Conservation (phyloP, 345 rosid species). For the Linum lewisii region DNA sequence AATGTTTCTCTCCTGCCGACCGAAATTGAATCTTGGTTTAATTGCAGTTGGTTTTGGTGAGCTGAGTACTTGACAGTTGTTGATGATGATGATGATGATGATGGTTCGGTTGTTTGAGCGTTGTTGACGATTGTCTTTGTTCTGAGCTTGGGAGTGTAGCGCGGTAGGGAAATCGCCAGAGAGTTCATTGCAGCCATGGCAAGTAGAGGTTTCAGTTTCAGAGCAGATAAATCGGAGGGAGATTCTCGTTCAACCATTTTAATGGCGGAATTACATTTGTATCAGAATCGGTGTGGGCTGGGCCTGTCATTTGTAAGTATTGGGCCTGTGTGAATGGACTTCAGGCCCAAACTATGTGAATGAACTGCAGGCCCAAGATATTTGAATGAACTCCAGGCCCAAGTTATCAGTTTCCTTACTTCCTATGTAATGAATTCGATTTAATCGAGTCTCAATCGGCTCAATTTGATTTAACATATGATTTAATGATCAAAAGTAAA, state of each 20-base stretch:
- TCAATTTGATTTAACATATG: no score
- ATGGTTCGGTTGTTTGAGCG: constrained; percentile 7
- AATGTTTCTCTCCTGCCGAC: constrained; percentile 59
- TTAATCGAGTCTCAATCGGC: no score
- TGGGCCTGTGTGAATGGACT: no score
- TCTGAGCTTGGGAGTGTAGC: constrained; percentile 20
- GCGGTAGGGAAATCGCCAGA: constrained; percentile 34
- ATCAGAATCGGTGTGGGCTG: not conserved
- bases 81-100: constrained; percentile 10
- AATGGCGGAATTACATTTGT: not conserved
- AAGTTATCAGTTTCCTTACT: no score
- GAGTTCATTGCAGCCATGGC: constrained; percentile 34
- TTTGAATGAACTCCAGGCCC: no score
- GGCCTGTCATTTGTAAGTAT: no score
- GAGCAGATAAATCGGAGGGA: not conserved
- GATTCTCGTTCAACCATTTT: not conserved
- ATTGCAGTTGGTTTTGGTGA: constrained; percentile 10
- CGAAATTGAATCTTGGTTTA: constrained; percentile 13
- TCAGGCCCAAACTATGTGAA: no score
- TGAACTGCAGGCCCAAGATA: no score
- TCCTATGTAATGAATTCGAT: no score
- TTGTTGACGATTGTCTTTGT: constrained; percentile 8
- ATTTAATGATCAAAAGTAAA: no score
- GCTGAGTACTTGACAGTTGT: constrained; percentile 14
- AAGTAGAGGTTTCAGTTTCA: not conserved